These are phyloP conservation scores for Candolleomyces eurysporus DNA, from an alignment of 768 basidiomycete genomes.

Conservation along the genomic window DNA sequence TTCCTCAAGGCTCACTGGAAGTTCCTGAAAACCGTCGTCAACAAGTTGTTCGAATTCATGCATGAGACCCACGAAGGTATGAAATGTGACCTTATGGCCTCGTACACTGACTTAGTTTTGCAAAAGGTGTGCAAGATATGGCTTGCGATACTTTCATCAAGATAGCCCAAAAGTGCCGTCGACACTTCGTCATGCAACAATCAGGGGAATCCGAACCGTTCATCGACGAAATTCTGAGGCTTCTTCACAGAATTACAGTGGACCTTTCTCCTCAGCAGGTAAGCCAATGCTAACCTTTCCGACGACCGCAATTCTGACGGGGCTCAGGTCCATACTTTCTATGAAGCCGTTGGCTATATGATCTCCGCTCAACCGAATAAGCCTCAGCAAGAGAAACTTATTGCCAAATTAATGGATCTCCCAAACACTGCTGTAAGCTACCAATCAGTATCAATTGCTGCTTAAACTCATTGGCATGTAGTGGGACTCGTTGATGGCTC, in stretches of 20 bases:
- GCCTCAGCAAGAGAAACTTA: constrained; percentile 92
- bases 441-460: not conserved
- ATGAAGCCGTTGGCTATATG: constrained; percentile 99
- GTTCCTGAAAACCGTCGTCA: constrained; percentile 99
- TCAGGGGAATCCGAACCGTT: constrained; percentile 96
- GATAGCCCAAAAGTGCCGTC: constrained; percentile 96
- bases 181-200: constrained; percentile 99
- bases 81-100: constrained; percentile 12
- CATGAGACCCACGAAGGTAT: constrained; percentile 97
- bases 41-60: constrained; percentile 99
- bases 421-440: constrained; percentile 88
- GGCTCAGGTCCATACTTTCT: constrained; percentile 87
- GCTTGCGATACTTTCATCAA: constrained; percentile 99
- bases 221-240: constrained; percentile 92
- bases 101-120: not conserved
- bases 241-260: constrained; percentile 90
- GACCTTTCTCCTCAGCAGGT: constrained; percentile 91
- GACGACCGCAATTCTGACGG: constrained; percentile 17
- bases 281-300: constrained; percentile 6
- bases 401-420: constrained; percentile 93
- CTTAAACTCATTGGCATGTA: constrained; percentile 26
- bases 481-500: constrained; percentile 98
- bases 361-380: constrained; percentile 99
- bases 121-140: constrained; percentile 96
- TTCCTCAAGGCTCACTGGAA: constrained; percentile 99